These are phyloP conservation scores for Aspergillus awamori DNA, from an alignment of 2,329 filamentous ascomycete species.

Conservation along the genomic window DNA sequence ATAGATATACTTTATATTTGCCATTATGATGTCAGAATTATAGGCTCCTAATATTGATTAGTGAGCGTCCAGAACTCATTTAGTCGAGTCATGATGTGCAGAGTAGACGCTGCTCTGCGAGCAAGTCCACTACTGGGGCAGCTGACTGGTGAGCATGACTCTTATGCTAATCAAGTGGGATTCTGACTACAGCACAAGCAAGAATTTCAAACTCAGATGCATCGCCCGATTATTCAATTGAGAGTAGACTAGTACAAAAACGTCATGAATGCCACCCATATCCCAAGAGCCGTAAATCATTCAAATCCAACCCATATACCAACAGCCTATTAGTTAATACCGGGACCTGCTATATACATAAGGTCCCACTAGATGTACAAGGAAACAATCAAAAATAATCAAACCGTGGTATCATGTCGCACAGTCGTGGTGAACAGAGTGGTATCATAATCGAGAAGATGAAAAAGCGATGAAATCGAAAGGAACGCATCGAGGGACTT, in stretches of 20 bases:
- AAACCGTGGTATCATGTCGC: conserved; percentile 39
- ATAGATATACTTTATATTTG: too few species aligned
- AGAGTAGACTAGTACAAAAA: not conserved
- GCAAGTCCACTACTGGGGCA: too few species aligned
- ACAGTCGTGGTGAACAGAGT: conserved; percentile 42
- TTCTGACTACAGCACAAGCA: not conserved
- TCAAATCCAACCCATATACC: not conserved
- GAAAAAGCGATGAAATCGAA: conserved; percentile 18
- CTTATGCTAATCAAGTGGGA: too few species aligned
- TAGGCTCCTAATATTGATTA: too few species aligned
- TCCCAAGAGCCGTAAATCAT: conserved; percentile 9
- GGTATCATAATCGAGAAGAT: conserved; percentile 41
- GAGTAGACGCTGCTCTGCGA: too few species aligned
- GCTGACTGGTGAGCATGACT: too few species aligned
- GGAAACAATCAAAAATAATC: conserved; percentile 10
- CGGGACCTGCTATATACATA: conserved; percentile 14
- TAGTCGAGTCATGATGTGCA: too few species aligned
- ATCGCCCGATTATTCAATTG: not conserved
- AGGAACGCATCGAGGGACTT: conserved; percentile 13
- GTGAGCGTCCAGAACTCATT: too few species aligned
- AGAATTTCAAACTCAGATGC: not conserved
- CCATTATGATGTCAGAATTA: too few species aligned
- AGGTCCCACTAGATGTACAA: conserved; percentile 8
- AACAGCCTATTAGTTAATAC: conserved; percentile 1
- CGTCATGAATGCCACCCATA: conserved; percentile 7